These are phyloP conservation scores for Aspergillus sp. DNA, from an alignment of 2,329 filamentous ascomycete species.

Conservation along the genomic window DNA sequence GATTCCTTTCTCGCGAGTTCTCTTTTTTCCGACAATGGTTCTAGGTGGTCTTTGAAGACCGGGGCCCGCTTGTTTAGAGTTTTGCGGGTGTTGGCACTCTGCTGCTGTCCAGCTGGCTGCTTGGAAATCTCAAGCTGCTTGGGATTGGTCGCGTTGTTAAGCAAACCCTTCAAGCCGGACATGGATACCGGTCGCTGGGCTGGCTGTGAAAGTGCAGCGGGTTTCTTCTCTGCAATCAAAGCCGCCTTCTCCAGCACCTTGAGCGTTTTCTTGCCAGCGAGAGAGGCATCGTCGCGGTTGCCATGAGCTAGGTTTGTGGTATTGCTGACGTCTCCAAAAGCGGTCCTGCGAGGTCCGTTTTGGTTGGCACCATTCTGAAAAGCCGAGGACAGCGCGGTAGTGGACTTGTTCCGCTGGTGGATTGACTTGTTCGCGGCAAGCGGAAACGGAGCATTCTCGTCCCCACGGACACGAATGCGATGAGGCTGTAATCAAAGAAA, in stretches of 20 bases:
- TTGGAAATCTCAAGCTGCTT: slow-evolving; percentile 39
- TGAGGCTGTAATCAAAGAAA: slow-evolving; percentile 63
- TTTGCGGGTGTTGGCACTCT: slow-evolving; percentile 50
- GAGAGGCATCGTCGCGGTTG: slow-evolving; percentile 61
- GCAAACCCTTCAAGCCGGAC: slow-evolving; percentile 43
- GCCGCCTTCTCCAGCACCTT: slow-evolving; percentile 37
- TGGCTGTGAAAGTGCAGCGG: slow-evolving; percentile 58
- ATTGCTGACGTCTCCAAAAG: slow-evolving; percentile 83
- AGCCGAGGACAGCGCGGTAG: slow-evolving; percentile 62
- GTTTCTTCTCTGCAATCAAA: slow-evolving; percentile 46
- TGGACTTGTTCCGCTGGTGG: slow-evolving; percentile 84
- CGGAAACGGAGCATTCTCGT: slow-evolving; percentile 69
- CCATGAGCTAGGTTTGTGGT: slow-evolving; percentile 48
- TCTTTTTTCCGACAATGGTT: slow-evolving; percentile 39
- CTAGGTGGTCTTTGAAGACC: slow-evolving; percentile 58
- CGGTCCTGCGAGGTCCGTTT: slow-evolving; percentile 72
- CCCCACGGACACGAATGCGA: slow-evolving; percentile 65
- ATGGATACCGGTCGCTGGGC: slow-evolving; percentile 62
- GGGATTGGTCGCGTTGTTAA: slow-evolving; percentile 39
- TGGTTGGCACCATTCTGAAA: slow-evolving; percentile 62
- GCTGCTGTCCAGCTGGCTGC: slow-evolving; percentile 35
- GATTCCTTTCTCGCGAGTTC: slow-evolving; percentile 37
- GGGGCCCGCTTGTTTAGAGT: slow-evolving; percentile 57
- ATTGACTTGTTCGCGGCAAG: slow-evolving; percentile 61
- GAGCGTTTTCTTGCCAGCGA: slow-evolving; percentile 52